phyloP scores from a whole-genome alignment of 192 early-diverging fungal genomes.

The Fimicolochytrium jonesii region DNA sequence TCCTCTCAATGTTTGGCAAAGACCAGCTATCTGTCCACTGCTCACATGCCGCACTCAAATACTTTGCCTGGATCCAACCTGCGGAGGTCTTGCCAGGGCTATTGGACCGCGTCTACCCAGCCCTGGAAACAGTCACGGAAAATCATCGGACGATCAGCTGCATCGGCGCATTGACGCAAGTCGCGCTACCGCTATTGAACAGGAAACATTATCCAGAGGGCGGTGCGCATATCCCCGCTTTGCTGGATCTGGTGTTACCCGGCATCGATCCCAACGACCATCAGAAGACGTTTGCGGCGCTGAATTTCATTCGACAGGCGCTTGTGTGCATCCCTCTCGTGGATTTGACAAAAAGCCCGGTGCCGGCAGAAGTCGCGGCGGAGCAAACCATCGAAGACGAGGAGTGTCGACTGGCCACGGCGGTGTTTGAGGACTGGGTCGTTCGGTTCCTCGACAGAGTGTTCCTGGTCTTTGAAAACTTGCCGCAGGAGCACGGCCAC shows the following conservation, averaged over 20 bases:
- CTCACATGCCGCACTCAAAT: slow-evolving; percentile 61
- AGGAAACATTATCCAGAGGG: slow-evolving; percentile 78
- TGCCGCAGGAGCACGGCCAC: slow-evolving; percentile 58
- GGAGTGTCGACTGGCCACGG: slow-evolving; percentile 64
- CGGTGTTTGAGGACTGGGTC: slow-evolving; percentile 84
- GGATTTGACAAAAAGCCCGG: slow-evolving; percentile 49
- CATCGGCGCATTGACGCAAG: slow-evolving; percentile 66
- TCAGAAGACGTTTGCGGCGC: slow-evolving; percentile 66
- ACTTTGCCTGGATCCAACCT: slow-evolving; percentile 75
- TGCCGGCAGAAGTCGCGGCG: slow-evolving; percentile 43
- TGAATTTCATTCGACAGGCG: slow-evolving; percentile 66
- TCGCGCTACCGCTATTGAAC: slow-evolving; percentile 68
- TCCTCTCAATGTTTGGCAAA: slow-evolving; percentile 71
- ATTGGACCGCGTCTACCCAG: slow-evolving; percentile 80
- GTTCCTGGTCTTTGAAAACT: slow-evolving; percentile 73
- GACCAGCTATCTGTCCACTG: slow-evolving; percentile 57
- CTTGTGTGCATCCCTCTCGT: slow-evolving; percentile 60
- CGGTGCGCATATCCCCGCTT: slow-evolving; percentile 69
- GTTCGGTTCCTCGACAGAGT: slow-evolving; percentile 74
- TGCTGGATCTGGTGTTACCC: slow-evolving; percentile 77
- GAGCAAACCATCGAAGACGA: slow-evolving; percentile 63
- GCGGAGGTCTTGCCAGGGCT: slow-evolving; percentile 73
- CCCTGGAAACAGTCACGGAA: slow-evolving; percentile 77
- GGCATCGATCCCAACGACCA: slow-evolving; percentile 95
- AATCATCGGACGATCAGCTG: slow-evolving; percentile 81